phyloP scores from a whole-genome alignment of 2,329 filamentous ascomycete genomes.

The Diaporthe citrichinensis region DNA sequence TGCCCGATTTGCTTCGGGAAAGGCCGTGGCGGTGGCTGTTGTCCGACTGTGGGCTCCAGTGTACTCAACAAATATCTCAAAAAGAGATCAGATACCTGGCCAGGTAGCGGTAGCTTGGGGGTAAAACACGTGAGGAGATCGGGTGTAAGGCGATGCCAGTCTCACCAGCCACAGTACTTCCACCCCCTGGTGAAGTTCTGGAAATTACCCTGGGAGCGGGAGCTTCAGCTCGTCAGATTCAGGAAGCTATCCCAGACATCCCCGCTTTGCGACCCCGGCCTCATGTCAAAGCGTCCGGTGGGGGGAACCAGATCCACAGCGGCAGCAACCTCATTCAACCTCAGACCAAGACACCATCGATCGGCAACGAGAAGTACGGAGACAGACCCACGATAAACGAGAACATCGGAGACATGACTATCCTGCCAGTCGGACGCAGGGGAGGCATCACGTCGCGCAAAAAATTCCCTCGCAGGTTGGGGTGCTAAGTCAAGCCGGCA shows the following conservation, averaged over 20 bases:
- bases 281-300: slow-evolving; percentile 29
- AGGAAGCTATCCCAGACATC: slow-evolving; percentile 29
- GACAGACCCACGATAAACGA: slow-evolving; percentile 22
- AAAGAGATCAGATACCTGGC: not conserved
- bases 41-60: not conserved
- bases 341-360: slow-evolving; percentile 27
- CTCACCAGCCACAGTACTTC: slow-evolving; percentile 23
- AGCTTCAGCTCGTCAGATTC: slow-evolving; percentile 33
- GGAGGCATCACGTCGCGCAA: slow-evolving; percentile 9
- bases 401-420: slow-evolving; percentile 26
- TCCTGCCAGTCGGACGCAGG: slow-evolving; percentile 6
- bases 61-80: slow-evolving; percentile 4
- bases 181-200: slow-evolving; percentile 28
- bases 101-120: not conserved
- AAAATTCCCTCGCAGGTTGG: slow-evolving; percentile 20
- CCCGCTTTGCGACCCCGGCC: slow-evolving; percentile 27
- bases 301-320: slow-evolving; percentile 22
- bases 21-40: slow-evolving; percentile 18
- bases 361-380: slow-evolving; percentile 17
- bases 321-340: slow-evolving; percentile 32
- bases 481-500: not conserved
- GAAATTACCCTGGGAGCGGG: slow-evolving; percentile 32
- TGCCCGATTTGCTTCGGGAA: slow-evolving; percentile 6
- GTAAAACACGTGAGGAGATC: not conserved
- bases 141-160: not conserved